Conservation (phyloP, 2,329 filamentous ascomycete species). For the Apiospora sp. region DNA sequence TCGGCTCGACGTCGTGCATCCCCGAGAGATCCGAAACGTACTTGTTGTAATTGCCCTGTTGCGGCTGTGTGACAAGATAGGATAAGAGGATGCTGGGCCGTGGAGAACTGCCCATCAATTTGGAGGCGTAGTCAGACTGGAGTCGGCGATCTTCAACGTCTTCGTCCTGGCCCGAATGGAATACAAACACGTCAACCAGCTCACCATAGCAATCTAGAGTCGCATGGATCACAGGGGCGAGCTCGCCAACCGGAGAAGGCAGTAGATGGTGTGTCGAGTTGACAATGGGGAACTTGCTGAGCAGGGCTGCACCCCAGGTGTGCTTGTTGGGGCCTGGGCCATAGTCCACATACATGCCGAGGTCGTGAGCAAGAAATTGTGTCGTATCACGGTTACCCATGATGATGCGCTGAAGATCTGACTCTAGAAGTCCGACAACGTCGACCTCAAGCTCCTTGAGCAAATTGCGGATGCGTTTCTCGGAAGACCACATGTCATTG, state of each 20-base stretch:
- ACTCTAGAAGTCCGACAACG: constrained; percentile 92
- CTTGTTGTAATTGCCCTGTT: constrained; percentile 94
- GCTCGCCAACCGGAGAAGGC: constrained; percentile 90
- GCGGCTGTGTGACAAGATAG: constrained; percentile 90
- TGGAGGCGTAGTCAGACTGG: constrained; percentile 84
- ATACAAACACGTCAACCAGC: constrained; percentile 92
- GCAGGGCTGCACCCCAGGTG: constrained; percentile 91
- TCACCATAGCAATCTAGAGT: constrained; percentile 93
- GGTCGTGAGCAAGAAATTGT: constrained; percentile 91
- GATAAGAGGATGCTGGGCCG: constrained; percentile 86
- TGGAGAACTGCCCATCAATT: constrained; percentile 83
- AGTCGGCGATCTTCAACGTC: constrained; percentile 89
- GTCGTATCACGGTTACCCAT: constrained; percentile 99
- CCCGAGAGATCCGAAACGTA: constrained; percentile 87
- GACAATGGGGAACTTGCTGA: constrained; percentile 97
- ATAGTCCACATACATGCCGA: constrained; percentile 99
- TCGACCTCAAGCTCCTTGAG: constrained; percentile 97
- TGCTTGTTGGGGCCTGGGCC: constrained; percentile 98
- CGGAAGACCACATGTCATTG: constrained; percentile 98
- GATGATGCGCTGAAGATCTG: constrained; percentile 95
- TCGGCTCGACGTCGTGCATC: constrained; percentile 94
- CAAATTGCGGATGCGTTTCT: constrained; percentile 89
- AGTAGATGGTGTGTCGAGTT: constrained; percentile 97
- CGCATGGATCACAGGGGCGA: constrained; percentile 96
- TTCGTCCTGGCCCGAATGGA: constrained; percentile 98